These are phyloP conservation scores for Phytophthora agathidicida DNA, from an alignment of 352 stramenopile genomes.

Conservation along the genomic window DNA sequence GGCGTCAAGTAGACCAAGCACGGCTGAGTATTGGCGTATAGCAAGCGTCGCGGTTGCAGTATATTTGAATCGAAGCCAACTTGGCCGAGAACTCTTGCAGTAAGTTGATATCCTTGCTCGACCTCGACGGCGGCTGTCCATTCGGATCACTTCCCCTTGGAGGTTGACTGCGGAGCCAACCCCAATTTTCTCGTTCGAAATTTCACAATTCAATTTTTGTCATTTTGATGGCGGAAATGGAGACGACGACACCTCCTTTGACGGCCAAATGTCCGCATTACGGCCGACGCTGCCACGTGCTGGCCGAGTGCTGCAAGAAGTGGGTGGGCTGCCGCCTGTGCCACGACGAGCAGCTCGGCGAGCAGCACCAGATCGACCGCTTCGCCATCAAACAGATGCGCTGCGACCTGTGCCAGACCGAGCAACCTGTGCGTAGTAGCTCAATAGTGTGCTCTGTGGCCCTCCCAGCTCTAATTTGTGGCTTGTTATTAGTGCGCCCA, in stretches of 20 bases:
- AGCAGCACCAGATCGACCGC: slow-evolving; percentile 77
- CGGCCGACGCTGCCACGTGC: slow-evolving; percentile 63
- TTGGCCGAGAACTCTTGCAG: too few relatives aligned
- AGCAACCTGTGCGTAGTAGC: slow-evolving; percentile 69
- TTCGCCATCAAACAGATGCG: slow-evolving; percentile 75
- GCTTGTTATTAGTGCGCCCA: slow-evolving; percentile 48
- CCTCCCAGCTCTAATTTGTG: not conserved
- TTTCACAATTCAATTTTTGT: not conserved
- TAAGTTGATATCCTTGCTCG: too few relatives aligned
- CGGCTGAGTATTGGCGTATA: too few relatives aligned
- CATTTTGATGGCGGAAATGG: not conserved
- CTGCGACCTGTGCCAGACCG: slow-evolving; percentile 61
- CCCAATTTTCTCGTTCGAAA: too few relatives aligned
- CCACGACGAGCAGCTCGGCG: slow-evolving; percentile 56
- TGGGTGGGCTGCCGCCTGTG: slow-evolving; percentile 82
- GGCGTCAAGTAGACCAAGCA: too few relatives aligned
- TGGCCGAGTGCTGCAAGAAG: slow-evolving; percentile 72
- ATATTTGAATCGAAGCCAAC: too few relatives aligned
- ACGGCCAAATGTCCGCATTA: slow-evolving; percentile 61
- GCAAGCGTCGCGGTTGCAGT: too few relatives aligned
- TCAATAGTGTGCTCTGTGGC: not conserved
- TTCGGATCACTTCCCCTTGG: too few relatives aligned
- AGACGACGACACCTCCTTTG: not conserved
- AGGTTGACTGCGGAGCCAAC: too few relatives aligned
- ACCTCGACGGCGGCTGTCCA: too few relatives aligned